Conservation (phyloP, 805 yeast species). For the Candida jianshihensis region DNA sequence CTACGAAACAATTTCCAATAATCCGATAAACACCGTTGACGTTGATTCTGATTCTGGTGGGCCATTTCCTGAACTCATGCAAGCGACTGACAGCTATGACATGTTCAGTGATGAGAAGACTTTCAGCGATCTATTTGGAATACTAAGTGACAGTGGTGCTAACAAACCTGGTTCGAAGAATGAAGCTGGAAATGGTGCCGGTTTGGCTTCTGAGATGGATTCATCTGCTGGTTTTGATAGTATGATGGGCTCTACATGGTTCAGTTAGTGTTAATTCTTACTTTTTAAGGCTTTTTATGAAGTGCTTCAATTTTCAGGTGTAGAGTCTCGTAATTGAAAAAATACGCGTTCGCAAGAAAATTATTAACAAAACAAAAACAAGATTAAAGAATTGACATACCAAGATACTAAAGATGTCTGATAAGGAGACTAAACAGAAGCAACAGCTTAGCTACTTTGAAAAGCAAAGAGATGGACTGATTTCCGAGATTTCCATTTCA, state of each 20-base stretch:
- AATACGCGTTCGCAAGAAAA: background rate
- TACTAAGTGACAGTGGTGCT: too few species aligned
- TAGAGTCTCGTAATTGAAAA: conserved; percentile 1
- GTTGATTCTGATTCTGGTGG: conserved; percentile 4
- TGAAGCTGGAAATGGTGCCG: conserved; percentile 1
- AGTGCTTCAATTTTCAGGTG: too few species aligned
- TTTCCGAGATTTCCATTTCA: conserved; percentile 50
- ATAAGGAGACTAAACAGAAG: conserved; percentile 12
- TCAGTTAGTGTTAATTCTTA: too few species aligned
- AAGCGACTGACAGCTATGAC: conserved; percentile 7
- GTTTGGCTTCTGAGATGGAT: background rate
- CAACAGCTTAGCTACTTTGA: conserved; percentile 36
- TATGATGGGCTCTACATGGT: conserved; percentile 21
- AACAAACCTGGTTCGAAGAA: too few species aligned
- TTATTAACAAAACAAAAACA: too few species aligned
- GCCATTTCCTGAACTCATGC: conserved; percentile 8
- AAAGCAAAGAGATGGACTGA: conserved; percentile 48
- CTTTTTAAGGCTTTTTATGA: too few species aligned
- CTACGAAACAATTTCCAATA: conserved; percentile 1
- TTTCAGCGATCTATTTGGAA: conserved; percentile 17
- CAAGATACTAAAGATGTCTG: conserved; percentile 1
- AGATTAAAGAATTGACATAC: too few species aligned
- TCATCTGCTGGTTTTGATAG: conserved; percentile 9
- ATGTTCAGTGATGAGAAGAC: conserved; percentile 12
- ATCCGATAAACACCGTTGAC: conserved; percentile 7